A percentile compares a stretch with the other conserved stretches of the same genome.
These are phyloP conservation scores for Elaphomyces granulatus DNA, from an alignment of 495 filamentous ascomycete species.

Conservation along the genomic window DNA sequence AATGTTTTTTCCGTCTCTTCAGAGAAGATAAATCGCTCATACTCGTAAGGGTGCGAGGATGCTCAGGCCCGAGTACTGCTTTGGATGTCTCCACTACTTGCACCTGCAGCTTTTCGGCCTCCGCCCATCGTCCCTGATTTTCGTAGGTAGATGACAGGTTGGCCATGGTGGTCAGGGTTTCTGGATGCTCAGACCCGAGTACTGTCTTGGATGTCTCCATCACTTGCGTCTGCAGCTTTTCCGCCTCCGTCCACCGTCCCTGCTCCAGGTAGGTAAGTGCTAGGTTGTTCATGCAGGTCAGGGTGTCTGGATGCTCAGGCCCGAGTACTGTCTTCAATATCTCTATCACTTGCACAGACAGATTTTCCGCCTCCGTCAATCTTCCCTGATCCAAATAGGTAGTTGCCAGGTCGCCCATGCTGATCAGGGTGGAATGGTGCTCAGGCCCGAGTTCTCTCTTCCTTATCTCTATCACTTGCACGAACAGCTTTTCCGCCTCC, in stretches of 20 bases:
- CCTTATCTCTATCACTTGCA: slow-evolving; percentile 8
- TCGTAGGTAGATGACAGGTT: slow-evolving; percentile 17
- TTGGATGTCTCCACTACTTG: slow-evolving; percentile 9
- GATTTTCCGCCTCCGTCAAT: slow-evolving; percentile 18
- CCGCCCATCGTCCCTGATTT: slow-evolving; percentile 2
- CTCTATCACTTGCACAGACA: slow-evolving; percentile 13
- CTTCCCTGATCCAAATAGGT: slow-evolving; percentile 13
- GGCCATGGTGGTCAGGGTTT: slow-evolving; percentile 19
- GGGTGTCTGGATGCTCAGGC: slow-evolving; percentile 2
- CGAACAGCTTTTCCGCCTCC: slow-evolving; percentile 10
- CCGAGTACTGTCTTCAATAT: slow-evolving; percentile 11
- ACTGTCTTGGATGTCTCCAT: slow-evolving; percentile 14
- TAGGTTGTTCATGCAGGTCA: slow-evolving; percentile 8
- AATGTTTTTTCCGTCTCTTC: slow-evolving; percentile 1
- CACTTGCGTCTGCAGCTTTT: slow-evolving; percentile 3
- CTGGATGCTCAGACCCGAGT: slow-evolving; percentile 18
- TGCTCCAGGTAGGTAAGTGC: slow-evolving; percentile 2
- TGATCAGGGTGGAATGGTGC: slow-evolving; percentile 1
- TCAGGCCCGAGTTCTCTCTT: slow-evolving; percentile 10
- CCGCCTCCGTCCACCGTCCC: slow-evolving; percentile 2
- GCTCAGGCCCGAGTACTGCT: slow-evolving; percentile 17
- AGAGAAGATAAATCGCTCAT: slow-evolving; percentile 16
- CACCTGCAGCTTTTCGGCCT: slow-evolving; percentile 15
- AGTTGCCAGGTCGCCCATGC: background rate
- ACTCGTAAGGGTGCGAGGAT: slow-evolving; percentile 20